A percentile compares a stretch with the other conserved stretches of the same genome.
Evolutionary conservation across 257 asterid genomes (phyloP).

Genomic region (Lycium ferocissimum): DNA sequence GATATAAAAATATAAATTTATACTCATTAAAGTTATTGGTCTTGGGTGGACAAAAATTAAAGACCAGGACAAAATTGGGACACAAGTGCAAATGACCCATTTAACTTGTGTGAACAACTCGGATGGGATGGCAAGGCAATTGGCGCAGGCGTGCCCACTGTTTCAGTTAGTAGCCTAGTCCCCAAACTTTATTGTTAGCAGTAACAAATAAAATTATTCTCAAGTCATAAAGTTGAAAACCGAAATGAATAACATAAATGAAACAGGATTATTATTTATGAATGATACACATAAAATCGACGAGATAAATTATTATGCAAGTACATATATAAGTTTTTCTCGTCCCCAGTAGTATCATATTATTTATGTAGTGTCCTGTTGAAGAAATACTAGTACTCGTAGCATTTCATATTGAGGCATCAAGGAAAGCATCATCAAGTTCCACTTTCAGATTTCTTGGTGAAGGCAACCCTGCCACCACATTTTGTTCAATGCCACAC

Average conservation of each 20-base stretch:
- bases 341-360: not conserved
- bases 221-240: not conserved
- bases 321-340: slow-evolving; percentile 15
- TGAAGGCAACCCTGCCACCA: slow-evolving; percentile 84
- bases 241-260: not conserved
- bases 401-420: slow-evolving; percentile 53
- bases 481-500: slow-evolving; percentile 88
- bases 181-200: too few species aligned
- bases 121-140: not conserved
- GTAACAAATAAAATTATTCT: not conserved
- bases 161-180: too few species aligned
- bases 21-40: too few species aligned
- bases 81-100: too few species aligned
- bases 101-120: not conserved
- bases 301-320: not conserved
- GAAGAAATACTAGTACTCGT: not conserved
- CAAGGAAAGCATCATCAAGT: slow-evolving; percentile 38
- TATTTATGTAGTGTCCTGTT: not conserved
- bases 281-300: not conserved
- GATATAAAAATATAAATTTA: too few species aligned
- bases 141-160: not conserved
- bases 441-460: slow-evolving; percentile 53
- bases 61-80: too few species aligned
- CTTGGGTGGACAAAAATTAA: too few species aligned
- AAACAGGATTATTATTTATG: slow-evolving; percentile 11